phyloP scores from a whole-genome alignment of 768 basidiomycete species.

The Mrakia hoshinonis region DNA sequence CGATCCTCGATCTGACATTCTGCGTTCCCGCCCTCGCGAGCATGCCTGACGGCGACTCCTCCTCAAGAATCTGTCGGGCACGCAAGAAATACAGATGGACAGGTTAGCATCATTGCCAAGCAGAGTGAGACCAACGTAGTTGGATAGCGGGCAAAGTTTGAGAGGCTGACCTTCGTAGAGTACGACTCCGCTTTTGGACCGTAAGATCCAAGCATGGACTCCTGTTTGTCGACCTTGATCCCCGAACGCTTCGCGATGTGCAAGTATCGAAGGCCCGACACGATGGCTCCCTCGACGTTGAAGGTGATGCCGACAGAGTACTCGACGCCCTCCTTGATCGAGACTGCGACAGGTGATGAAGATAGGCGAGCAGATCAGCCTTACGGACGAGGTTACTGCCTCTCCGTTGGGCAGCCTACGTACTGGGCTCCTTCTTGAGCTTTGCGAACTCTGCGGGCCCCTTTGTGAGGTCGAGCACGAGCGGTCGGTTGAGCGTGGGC shows the following conservation, averaged over 20 bases:
- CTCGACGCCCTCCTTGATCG: slow-evolving; percentile 51
- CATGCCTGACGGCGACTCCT: slow-evolving; percentile 58
- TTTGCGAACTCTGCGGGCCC: slow-evolving; percentile 45
- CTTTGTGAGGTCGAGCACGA: slow-evolving; percentile 60
- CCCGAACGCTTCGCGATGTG: slow-evolving; percentile 78
- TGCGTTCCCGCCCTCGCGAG: slow-evolving; percentile 74
- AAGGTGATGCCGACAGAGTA: slow-evolving; percentile 52
- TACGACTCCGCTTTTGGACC: slow-evolving; percentile 67
- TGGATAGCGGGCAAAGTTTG: no score
- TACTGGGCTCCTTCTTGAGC: slow-evolving; percentile 62
- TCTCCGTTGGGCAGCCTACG: no score
- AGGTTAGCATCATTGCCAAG: no score
- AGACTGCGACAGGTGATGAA: neutral
- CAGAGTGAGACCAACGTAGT: no score
- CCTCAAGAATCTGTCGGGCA: slow-evolving; percentile 36
- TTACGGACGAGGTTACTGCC: neutral
- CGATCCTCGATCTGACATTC: slow-evolving; percentile 65
- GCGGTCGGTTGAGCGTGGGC: slow-evolving; percentile 54
- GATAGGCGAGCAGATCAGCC: neutral
- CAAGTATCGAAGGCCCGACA: slow-evolving; percentile 53
- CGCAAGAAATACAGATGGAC: neutral
- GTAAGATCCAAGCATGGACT: slow-evolving; percentile 92
- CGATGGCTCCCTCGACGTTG: slow-evolving; percentile 80
- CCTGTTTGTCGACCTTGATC: slow-evolving; percentile 76
- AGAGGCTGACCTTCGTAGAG: slow-evolving; percentile 48